Evolutionary conservation across 75 land plant genomes (phyloP), one percentile per base, ranked within the genome.

Genomic region (Ceratopteris richardii): DNA sequence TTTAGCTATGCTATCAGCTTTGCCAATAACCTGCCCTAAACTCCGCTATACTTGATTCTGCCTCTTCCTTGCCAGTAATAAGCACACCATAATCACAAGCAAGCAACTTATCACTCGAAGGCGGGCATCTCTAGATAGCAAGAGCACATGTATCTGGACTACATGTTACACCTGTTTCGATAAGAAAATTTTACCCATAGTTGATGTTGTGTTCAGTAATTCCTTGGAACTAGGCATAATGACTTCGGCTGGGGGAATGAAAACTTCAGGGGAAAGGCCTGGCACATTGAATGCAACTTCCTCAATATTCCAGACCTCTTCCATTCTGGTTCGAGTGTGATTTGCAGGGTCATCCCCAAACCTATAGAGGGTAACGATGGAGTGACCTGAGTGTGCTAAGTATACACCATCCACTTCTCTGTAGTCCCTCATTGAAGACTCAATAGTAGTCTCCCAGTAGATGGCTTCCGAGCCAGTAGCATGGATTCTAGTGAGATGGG

Each of bases 371-470:
- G n/a, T n/a, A n/a, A n/a, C n/a, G n/a, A n/a, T n/a, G n/a, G n/a
- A n/a, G n/a, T n/a, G n/a, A n/a, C n/a, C n/a, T n/a, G n/a, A n/a
- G n/a, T n/a, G n/a, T n/a, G n/a, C n/a, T n/a, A n/a, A n/a, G n/a
- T n/a, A n/a, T n/a, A n/a, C n/a, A n/a, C n/a, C n/a, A n/a, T n/a
- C n/a, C n/a, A n/a, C n/a, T n/a, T n/a, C n/a, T n/a, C n/a, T n/a
- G n/a, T n/a, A n/a, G n/a, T n/a, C n/a, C n/a, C n/a, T n/a, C n/a
- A n/a, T n/a, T n/a, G n/a, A n/a, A n/a, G n/a, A n/a, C n/a, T n/a
- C n/a, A n/a, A n/a, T n/a, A n/a, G n/a, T n/a, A n/a, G 85, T 82
- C 65, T 85, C 86, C 89, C 85, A 85, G 64, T 85, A 81, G 19
- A 85, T 75, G 9, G 85, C 77, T 44, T 78, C 84, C 2, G 68